Base-by-base conservation (phyloP, 2,329 filamentous ascomycete species). In the Corinectria fuckeliana region DNA sequence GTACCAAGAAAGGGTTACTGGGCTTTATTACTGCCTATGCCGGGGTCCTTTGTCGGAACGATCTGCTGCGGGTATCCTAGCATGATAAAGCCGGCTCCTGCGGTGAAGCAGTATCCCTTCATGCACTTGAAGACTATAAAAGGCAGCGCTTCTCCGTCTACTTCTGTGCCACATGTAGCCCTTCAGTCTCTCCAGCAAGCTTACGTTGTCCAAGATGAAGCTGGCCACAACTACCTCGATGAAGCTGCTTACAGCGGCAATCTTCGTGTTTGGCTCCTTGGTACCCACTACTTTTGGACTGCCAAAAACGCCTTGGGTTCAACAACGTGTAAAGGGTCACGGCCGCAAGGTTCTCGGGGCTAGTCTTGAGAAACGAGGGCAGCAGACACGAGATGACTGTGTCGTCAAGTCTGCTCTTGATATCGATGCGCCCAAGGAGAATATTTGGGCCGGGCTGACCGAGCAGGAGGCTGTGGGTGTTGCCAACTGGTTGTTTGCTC, bases 401-500 rank as follows among this genome's bases (percentile, higher is more conserved):
- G 20, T 52, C 3, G 34, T 58, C 23, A 58, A 58, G 30, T 48
- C 55, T 4, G 55, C 55, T 18, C 20, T 58, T 5, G 55, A 58
- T 32, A 58, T 58, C n/a, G 34, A 58, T 9, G 55, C 55, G 4
- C 55, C 55, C 3, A 52, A 52, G 13, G 55, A 58, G 18, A 58
- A 58, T 13, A 34, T 52, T 5, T 58, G 55, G 55, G 49, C 32
- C 6, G 49, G 49, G 1, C 18, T 58, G 25, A 52, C 41, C 5
- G 41, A 49, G 16, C 34, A 14, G 7, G 55, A 58, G 23, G 55
- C 55, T 3, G 42, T 44, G 1, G 21, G 55, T 21, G 42, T 58
- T 42, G 55, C 41, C 4, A 34, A 30, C 10, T 58, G 55, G 55
- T 10, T 58, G 14, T 58, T 58, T 36, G 42, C 49, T 25, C 55